Evolutionary conservation across 2,329 filamentous ascomycete genomes (phyloP).

Genomic region (Monilinia vaccinii-corymbosi): DNA sequence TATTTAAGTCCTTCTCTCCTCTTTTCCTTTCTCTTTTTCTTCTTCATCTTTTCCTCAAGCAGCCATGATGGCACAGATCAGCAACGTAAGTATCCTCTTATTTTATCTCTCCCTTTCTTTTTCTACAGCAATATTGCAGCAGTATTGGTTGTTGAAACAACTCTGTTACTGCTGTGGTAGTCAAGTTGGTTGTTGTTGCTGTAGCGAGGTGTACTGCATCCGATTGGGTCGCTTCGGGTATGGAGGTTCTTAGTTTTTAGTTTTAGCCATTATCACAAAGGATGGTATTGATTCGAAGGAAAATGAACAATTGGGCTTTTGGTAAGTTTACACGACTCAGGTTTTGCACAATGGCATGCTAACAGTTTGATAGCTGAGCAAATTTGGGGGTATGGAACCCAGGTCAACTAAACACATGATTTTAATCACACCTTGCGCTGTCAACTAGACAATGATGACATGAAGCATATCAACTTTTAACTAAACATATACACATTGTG

Average conservation of each 20-base stretch:
- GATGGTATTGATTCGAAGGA: slow-evolving; percentile 80
- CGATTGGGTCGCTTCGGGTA: background rate
- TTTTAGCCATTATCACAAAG: slow-evolving; percentile 74
- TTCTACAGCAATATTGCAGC: background rate
- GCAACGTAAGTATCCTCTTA: background rate
- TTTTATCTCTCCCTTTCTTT: background rate
- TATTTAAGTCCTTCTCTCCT: background rate
- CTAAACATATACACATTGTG: background rate
- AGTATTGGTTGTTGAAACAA: background rate
- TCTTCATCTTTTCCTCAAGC: background rate
- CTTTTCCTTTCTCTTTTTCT: background rate
- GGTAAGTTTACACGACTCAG: slow-evolving; percentile 19
- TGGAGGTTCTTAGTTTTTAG: background rate
- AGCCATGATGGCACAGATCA: background rate
- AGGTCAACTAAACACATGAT: slow-evolving; percentile 40
- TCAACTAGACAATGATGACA: slow-evolving; percentile 25
- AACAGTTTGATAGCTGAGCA: slow-evolving; percentile 55
- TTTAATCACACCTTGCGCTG: slow-evolving; percentile 15
- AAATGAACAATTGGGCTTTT: slow-evolving; percentile 87
- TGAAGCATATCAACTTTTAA: slow-evolving; percentile 16
- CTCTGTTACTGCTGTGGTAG: background rate
- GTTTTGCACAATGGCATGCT: slow-evolving; percentile 9
- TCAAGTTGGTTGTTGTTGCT: background rate
- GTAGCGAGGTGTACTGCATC: background rate
- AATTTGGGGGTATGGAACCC: slow-evolving; percentile 91